Base-by-base conservation (phyloP, 768 basidiomycete genomes). In the Mycena alexandri region DNA sequence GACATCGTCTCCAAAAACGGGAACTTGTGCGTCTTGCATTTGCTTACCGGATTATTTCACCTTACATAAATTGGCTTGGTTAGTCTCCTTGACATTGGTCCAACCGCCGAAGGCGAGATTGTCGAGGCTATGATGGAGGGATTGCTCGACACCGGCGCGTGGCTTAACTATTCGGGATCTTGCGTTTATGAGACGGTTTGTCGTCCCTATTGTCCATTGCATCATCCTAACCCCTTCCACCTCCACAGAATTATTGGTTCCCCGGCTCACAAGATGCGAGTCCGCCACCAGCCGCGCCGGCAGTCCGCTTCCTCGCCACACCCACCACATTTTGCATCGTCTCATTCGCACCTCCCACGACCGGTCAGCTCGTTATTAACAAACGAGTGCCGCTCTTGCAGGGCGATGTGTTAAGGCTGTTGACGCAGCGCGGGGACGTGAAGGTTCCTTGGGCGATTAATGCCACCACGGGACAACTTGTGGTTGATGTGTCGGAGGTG, bases 1-100 rank as follows among this genome's bases (percentile, higher is more conserved):
- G 87, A 89, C 67, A 83, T 89, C 68, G 88, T 85, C 21, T 85
- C 87, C 34, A 89, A 89, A 79, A 87, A 87, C 63, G 88, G 89
- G n/a, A 89, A 90, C 70, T 89, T 84, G 86, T 86, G 65, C 71
- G 84, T 72, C 2, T 13, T 3, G 2, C n/a, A 48, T 33, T 25
- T 46, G 17, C 19, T 25, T 17, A 29, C 29, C 12, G n/a, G 13
- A 36, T 21, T 38, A 38, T 7, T 12, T 51, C 8, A 24, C 34
- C 46, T 8, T 2, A 9, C 5, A 12, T 12, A n/a, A 51, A 38
- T 12, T 9, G 10, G 4, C n/a, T 6, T 16, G 7, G 16, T 2
- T n/a, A 87, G 86, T 69, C 75, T 88, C 16, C 72, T 88, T 2
- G 84, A 89, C 33, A 72, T 89, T 17, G 86, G 88, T 1, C 88